Base-by-base conservation (phyloP, 345 rosid species). In the Bruguiera parviflora region DNA sequence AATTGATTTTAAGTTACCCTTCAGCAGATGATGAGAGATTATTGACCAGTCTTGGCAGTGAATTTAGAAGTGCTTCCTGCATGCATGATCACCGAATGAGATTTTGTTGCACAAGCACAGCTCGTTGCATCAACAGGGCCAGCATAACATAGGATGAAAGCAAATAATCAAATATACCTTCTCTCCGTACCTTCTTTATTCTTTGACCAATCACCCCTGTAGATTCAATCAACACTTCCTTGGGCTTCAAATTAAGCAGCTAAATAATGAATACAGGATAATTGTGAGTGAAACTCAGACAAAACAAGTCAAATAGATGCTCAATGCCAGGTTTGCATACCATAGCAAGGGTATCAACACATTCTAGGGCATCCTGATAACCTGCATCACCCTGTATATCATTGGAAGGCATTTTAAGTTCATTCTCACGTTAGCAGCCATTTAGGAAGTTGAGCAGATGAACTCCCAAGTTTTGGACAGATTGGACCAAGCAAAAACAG, bases 121-220 rank as follows among this genome's bases (percentile, higher is more conserved):
- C 43, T 64, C 57, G 20, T 15, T 13, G 49, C 49, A 59, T 20
- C 61, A 63, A 69, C 22, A 61, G 22, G 37, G 31, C 29, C 37
- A 75, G 32, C 61, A 53, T 8, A 63, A 33, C 22, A 73, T 31
- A 52, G 6, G 2, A 32, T 19, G 65, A 55, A 61, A 33, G 55
- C 29, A 71, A 37, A 52, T 13, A 33, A 25, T 32, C 15, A 53
- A 3, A 16, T 19, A 10, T 33, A 37, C 15, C 21, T 2, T 8
- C 3, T 5, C 29, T 68, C 66, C 55, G 21, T 73, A 92, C 99
- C 92, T 87, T 95, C 74, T 88, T 92, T 63, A 92, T 95, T 82
- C 97, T 83, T 49, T 85, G 93, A 75, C 99, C 97, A 64, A 95
- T 92, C 46, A 92, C 96, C 64, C 97, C 99, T 15, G 97, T 95